These are phyloP conservation scores for Monsonia emarginata DNA, from an alignment of 441 rosid species.

Conservation along the genomic window DNA sequence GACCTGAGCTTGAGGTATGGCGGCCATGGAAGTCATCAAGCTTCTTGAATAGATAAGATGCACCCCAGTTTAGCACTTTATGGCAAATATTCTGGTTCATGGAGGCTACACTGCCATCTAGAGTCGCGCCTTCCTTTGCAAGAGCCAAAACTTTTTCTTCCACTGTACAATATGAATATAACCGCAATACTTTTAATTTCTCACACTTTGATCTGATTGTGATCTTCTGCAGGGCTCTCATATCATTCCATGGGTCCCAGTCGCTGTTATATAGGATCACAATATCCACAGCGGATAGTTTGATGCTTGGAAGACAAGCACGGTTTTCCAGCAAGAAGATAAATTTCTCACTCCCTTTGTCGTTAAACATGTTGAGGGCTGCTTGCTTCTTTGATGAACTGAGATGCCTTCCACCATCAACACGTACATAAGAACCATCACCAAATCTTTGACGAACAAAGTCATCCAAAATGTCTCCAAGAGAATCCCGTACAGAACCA, in stretches of 20 bases:
- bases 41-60: constrained; percentile 46
- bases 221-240: constrained; percentile 60
- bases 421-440: constrained; percentile 58
- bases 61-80: constrained; percentile 75
- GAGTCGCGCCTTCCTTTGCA: constrained; percentile 46
- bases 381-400: constrained; percentile 37
- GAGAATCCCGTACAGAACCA: constrained; percentile 38
- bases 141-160: constrained; percentile 70
- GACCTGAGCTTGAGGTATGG: constrained; percentile 16
- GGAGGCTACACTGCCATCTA: constrained; percentile 36
- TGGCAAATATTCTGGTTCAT: constrained; percentile 32
- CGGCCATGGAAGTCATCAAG: constrained; percentile 51
- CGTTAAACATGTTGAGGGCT: constrained; percentile 57
- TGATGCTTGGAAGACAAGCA: constrained; percentile 64
- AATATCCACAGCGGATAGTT: constrained; percentile 56
- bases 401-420: constrained; percentile 35
- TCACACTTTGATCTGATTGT: constrained; percentile 46
- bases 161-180: constrained; percentile 57
- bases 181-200: constrained; percentile 58
- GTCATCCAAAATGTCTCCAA: constrained; percentile 86
- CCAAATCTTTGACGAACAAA: constrained; percentile 72
- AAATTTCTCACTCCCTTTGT: constrained; percentile 49
- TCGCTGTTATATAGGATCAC: constrained; percentile 71
- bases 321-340: constrained; percentile 75
- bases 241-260: constrained; percentile 63